Base-by-base conservation (phyloP, 225 moss, liverwort and hornwort species). In the Ulota crispa region DNA sequence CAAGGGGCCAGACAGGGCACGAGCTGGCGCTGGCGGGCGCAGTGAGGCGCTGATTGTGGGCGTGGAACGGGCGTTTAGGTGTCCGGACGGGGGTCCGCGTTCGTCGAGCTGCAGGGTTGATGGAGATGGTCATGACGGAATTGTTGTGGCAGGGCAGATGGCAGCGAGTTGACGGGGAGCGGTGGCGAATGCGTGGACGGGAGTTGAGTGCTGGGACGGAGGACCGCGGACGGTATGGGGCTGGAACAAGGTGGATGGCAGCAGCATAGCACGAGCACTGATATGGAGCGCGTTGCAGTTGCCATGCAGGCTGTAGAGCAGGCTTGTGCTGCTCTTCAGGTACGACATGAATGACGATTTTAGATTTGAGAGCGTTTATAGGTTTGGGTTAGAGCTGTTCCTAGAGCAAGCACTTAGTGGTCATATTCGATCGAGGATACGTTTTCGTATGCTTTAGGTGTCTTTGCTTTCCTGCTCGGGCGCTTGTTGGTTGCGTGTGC, bases 251-350 rank as follows among this genome's bases (percentile, higher is more conserved):
- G 88, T 70, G 88, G 82, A 81, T 97, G 94, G 95, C 94, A 92
- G 85, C 83, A 85, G 53, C 87, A 64, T 41, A 80, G 64, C 64
- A 65, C 85, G 67, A 83, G 69, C 57, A 75, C 80, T 81, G 91
- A 93, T 62, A 73, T 93, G 92, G 96, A 93, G 86, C 94, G 93
- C 63, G 85, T 94, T 68, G 85, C 86, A 84, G 91, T 82, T 52
- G 89, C 93, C 57, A 91, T 92, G 93, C 96, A 91, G 79, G 94
- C 92, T 72, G 93, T 99, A 26, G 96, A 99, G 82, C 99, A 96
- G 76, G 99, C 99, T 81, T 99, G 99, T 84, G 87, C 89, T 68
- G 92, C 91, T 57, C 89, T 99, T 71, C 95, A 91, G 98, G 98
- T 94, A 88, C 39, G 70, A 45, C 23, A 10, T 4, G 14, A 13